Conservation (phyloP, 1,139 yeast genomes). For the Meyerozyma carpophila region DNA sequence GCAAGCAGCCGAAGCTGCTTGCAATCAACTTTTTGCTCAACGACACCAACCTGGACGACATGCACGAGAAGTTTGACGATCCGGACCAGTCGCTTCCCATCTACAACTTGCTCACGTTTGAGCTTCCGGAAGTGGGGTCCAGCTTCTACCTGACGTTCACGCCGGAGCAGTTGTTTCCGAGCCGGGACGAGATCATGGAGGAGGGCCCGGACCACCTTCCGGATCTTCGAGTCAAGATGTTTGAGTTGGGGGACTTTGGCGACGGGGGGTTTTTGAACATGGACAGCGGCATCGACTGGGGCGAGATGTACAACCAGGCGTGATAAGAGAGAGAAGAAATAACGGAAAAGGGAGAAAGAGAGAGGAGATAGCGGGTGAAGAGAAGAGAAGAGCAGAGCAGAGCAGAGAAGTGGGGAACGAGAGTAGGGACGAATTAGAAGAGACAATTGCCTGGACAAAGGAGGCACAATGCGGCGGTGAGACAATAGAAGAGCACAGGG, state of each 20-base stretch:
- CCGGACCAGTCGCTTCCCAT: conserved; percentile 10
- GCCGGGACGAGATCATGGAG: background rate
- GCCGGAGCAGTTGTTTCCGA: conserved; percentile 10
- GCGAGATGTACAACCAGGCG: background rate
- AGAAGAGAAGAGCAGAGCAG: too few relatives aligned
- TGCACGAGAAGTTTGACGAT: conserved; percentile 4
- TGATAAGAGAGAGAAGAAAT: too few relatives aligned
- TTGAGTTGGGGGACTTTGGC: background rate
- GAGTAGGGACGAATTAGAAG: too few relatives aligned
- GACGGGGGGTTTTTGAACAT: conserved; percentile 6
- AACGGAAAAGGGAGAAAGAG: too few relatives aligned
- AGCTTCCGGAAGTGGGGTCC: conserved; percentile 7
- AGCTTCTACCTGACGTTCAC: conserved; percentile 8
- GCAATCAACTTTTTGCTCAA: conserved; percentile 13
- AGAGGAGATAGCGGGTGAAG: too few relatives aligned
- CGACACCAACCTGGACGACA: conserved; percentile 2
- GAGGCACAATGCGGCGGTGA: too few relatives aligned
- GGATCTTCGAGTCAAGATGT: background rate
- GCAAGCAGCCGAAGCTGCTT: conserved; percentile 4
- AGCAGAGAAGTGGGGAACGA: too few relatives aligned
- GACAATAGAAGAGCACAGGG: too few relatives aligned
- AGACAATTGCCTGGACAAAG: too few relatives aligned
- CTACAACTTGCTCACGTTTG: conserved; percentile 8
- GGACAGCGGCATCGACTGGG: conserved; percentile 10
- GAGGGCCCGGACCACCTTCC: background rate